Percentiles rank a stretch among this genome's conserved stretches.
Conservation (phyloP, 1,139 yeast species). For the Geotrichum histeridarum region DNA sequence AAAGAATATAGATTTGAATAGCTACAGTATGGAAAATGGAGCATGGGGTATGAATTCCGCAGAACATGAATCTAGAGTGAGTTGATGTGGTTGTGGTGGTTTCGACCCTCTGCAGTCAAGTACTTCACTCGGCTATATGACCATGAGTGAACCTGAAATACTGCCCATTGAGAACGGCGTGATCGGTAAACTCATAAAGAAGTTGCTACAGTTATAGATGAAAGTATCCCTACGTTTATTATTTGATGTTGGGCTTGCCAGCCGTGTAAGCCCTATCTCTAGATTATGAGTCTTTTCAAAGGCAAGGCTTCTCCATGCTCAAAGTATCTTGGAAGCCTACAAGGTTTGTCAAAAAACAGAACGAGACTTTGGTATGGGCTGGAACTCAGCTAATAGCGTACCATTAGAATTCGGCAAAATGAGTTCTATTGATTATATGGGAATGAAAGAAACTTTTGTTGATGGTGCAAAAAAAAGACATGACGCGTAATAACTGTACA, state of each 20-base stretch:
- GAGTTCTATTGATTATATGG: neutral
- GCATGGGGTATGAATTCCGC: too few relatives aligned
- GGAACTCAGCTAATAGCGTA: constrained; percentile 1
- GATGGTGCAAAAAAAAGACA: neutral
- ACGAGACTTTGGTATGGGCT: constrained; percentile 26
- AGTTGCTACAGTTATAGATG: constrained; percentile 66
- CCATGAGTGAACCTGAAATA: constrained; percentile 76
- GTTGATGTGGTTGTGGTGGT: too few relatives aligned
- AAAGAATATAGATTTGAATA: too few relatives aligned
- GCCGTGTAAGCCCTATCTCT: constrained; percentile 82
- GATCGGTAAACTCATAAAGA: constrained; percentile 65
- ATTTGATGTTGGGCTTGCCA: constrained; percentile 69
- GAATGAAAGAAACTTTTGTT: neutral
- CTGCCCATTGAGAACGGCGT: constrained; percentile 72
- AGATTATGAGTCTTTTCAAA: constrained; percentile 80
- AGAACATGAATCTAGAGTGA: too few relatives aligned
- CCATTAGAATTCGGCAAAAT: neutral
- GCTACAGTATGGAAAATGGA: too few relatives aligned
- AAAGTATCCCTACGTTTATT: constrained; percentile 69
- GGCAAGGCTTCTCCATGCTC: constrained; percentile 77
- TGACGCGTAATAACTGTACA: neutral
- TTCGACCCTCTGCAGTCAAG: too few relatives aligned
- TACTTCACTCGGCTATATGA: too few relatives aligned
- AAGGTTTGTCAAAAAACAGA: constrained; percentile 47
- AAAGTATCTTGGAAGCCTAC: constrained; percentile 48